These are phyloP conservation scores for Neostapfia colusana DNA, from an alignment of 176 grass and related monocot species.

Conservation along the genomic window DNA sequence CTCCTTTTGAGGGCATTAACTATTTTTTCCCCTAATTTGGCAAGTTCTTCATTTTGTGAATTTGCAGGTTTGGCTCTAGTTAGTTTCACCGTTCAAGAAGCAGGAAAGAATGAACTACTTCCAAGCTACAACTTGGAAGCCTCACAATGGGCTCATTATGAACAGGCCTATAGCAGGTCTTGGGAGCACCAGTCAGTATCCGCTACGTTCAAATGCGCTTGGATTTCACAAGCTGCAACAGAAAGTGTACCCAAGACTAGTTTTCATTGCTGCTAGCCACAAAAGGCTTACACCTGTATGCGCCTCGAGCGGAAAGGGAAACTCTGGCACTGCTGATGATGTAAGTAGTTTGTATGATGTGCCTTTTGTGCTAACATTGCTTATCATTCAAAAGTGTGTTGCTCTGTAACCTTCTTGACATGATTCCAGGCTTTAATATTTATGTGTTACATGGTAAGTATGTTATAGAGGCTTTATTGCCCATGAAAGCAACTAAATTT, in stretches of 20 bases:
- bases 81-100: slow-evolving; percentile 46
- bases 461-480: neutral
- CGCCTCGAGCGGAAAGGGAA: slow-evolving; percentile 46
- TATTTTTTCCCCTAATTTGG: slow-evolving; percentile 5
- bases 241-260: slow-evolving; percentile 39
- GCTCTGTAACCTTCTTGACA: neutral
- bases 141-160: slow-evolving; percentile 48
- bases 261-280: slow-evolving; percentile 44
- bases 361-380: slow-evolving; percentile 14
- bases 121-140: slow-evolving; percentile 65
- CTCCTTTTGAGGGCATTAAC: slow-evolving; percentile 14
- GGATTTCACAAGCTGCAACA: slow-evolving; percentile 48
- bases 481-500: neutral
- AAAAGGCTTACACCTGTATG: slow-evolving; percentile 47
- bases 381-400: slow-evolving; percentile 17
- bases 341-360: slow-evolving; percentile 43
- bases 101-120: slow-evolving; percentile 62
- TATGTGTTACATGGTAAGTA: neutral
- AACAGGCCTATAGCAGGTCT: slow-evolving; percentile 46
- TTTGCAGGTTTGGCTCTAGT: slow-evolving; percentile 31
- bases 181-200: slow-evolving; percentile 40
- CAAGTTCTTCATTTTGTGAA: slow-evolving; percentile 27
- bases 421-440: neutral
- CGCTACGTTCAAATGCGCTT: slow-evolving; percentile 33
- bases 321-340: slow-evolving; percentile 47